Evolutionary conservation across 2,329 filamentous ascomycete genomes (phyloP), one percentile per base, ranked within the genome.

Genomic region (Nemania serpens): DNA sequence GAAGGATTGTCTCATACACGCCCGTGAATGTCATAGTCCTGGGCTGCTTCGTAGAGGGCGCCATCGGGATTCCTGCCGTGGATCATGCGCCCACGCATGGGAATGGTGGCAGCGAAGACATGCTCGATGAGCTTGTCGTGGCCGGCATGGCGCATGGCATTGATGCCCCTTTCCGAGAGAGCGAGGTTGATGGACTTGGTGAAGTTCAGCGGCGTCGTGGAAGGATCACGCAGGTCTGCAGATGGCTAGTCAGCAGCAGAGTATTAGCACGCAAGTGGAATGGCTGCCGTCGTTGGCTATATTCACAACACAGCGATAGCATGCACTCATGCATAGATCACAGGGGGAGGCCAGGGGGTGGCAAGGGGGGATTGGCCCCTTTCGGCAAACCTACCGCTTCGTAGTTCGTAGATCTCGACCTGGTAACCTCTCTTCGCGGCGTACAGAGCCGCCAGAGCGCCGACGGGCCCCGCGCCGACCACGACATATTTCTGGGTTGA

Each of bases 121-220:
- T 87, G 82, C 12, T 93, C 83, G 34, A 97, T 79, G 37, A 98
- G 83, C 2, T 81, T 83, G 2, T 85, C 78, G 34, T 88, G 84
- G 25, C 86, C 85, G 1, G 91, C 86, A 68, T 90, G 81, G 54
- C 85, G 84, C 77, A 99, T 88, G 20, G 94, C 91, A 75, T 95
- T 91, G 74, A 98, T 93, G 34, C 95, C 95, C 60, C 95, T 88
- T 74, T 98, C 93, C 0, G 95, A 98, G 0, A 99, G 82, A 20
- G 95, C 94, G 57, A 99, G 79, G 73, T 99, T 99, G 80, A 99
- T 99, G n/a, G 95, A 98, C 75, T 93, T 96, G 62, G 93, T 96
- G 73, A 97, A 97, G 76, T 97, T 97, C 63, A 98, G 82, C 2
- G 94, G 93, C 33, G 88, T 87, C 0, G 91, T 97, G 2, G 86